Base-by-base conservation (phyloP, 106 monocot genomes). In the Narthecium ossifragum region DNA sequence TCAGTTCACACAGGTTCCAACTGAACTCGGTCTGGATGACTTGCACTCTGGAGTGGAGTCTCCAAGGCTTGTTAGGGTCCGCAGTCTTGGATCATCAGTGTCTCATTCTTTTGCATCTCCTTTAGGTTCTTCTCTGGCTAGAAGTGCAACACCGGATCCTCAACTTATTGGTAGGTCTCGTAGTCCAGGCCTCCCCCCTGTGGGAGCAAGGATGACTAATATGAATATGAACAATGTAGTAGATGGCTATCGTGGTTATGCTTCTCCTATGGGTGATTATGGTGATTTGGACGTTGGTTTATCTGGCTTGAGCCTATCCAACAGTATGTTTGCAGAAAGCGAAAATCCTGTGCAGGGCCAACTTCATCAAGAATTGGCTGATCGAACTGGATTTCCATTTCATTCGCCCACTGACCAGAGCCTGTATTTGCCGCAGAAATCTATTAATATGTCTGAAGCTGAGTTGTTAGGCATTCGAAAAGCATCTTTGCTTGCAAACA, bases 61-160 rank as follows among this genome's bases (percentile, higher is more conserved):
- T 11, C 64, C 73, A 22, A 59, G 70, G 8, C 62, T 84, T 68
- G 66, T 27, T 57, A 83, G 83, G 57, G 67, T 65, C 32, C 70
- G 72, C 38, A 88, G 72, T 43, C 52, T 88, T 61, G 69, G 76
- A 55, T 88, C 88, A 25, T 53, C 75, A 63, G 53, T 64, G 30
- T 69, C 80, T 26, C 70, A 78, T 62, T 68, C 80, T 13, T 80
- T 73, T 74, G 73, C 68, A 30, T 70, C 80, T 55, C 59, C 54
- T 32, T 26, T 61, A 0, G 62, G 32, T 65, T 51, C 80, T 66
- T 62, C 75, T 51, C n/a, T n/a, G n/a, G 22, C 64, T 18, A 77
- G 74, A 78, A 83, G 63, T 61, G 62, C 64, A 37, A 75, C 70
- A n/a, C 67, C 82, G 40, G 78, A 85, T 34, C 74, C 71, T 59